Percentiles rank a stretch among this genome's conserved stretches.
Conservation (phyloP, 768 basidiomycete genomes). For the Obba rivulosa region DNA sequence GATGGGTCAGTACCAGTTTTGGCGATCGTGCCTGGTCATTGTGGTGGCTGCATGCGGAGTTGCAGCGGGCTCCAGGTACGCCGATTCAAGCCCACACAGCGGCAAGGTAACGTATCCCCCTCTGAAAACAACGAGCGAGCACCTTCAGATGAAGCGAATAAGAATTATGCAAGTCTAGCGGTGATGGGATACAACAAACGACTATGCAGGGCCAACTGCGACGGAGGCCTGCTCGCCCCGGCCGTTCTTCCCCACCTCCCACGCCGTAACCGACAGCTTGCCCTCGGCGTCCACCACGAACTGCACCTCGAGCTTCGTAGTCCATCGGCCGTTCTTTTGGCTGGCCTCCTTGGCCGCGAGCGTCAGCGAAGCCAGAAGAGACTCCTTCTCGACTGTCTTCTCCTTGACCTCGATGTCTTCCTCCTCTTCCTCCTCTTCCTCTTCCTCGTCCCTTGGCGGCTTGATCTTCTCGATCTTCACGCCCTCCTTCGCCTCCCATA, state of each 20-base stretch:
- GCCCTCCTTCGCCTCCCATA: conserved; percentile 74
- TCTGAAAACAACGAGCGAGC: no score
- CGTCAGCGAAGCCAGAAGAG: conserved; percentile 33
- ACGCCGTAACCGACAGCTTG: conserved; percentile 30
- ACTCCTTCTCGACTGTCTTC: conserved; percentile 52
- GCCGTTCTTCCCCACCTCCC: conserved; percentile 31
- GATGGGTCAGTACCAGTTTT: no score
- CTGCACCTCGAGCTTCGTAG: conserved; percentile 45
- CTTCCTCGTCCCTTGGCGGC: conserved; percentile 38
- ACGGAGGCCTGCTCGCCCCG: conserved; percentile 28
- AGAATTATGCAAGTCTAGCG: background rate
- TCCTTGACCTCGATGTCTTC: conserved; percentile 62
- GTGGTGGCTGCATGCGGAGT: no score
- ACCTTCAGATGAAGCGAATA: background rate
- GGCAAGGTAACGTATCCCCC: no score
- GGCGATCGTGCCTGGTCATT: no score
- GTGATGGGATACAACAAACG: background rate
- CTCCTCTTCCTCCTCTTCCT: conserved; percentile 51
- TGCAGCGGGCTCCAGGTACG: no score
- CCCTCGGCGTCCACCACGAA: conserved; percentile 31
- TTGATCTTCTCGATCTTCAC: conserved; percentile 57
- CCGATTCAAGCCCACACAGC: no score
- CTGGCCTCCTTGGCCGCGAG: conserved; percentile 33
- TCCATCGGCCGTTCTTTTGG: conserved; percentile 41
- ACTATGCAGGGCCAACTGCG: conserved; percentile 16